A percentile compares a stretch with the other conserved stretches of the same genome.
Evolutionary conservation across 768 basidiomycete genomes (phyloP).

Genomic region (Flagelloscypha sp.): DNA sequence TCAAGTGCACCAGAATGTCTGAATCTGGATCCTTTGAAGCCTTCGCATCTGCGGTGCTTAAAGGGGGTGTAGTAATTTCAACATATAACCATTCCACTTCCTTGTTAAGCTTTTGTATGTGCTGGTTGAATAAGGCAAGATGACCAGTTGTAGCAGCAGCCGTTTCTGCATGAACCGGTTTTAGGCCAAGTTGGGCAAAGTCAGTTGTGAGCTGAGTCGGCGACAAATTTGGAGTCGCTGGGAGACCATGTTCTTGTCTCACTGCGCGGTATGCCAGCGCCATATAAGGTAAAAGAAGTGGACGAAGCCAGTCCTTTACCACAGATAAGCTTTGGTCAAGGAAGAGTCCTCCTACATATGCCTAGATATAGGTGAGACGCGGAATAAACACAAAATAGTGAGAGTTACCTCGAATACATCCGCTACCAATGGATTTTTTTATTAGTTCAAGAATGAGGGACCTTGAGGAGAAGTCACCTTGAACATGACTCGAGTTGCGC

Average conservation of each 20-base stretch:
- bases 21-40: constrained; percentile 1
- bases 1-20: constrained; percentile 28
- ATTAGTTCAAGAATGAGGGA: constrained; percentile 5
- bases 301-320: constrained; percentile 51
- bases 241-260: constrained; percentile 60
- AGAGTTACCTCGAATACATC: constrained; percentile 67
- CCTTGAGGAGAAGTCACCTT: constrained; percentile 39
- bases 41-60: constrained; percentile 11
- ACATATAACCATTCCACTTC: constrained; percentile 67
- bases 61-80: too few species aligned
- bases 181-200: constrained; percentile 18
- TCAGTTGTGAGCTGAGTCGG: constrained; percentile 8
- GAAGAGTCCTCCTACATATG: constrained; percentile 75
- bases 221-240: constrained; percentile 28
- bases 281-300: constrained; percentile 58
- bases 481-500: constrained; percentile 59
- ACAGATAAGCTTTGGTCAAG: constrained; percentile 55
- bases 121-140: constrained; percentile 75
- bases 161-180: constrained; percentile 15
- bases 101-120: constrained; percentile 48
- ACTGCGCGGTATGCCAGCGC: constrained; percentile 53
- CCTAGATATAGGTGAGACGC: constrained; percentile 30
- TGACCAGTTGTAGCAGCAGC: constrained; percentile 42
- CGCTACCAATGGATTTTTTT: constrained; percentile 31
- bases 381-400: not conserved